These are phyloP conservation scores for Aphanomyces cochlioides DNA, from an alignment of 352 stramenopile genomes.

Conservation along the genomic window DNA sequence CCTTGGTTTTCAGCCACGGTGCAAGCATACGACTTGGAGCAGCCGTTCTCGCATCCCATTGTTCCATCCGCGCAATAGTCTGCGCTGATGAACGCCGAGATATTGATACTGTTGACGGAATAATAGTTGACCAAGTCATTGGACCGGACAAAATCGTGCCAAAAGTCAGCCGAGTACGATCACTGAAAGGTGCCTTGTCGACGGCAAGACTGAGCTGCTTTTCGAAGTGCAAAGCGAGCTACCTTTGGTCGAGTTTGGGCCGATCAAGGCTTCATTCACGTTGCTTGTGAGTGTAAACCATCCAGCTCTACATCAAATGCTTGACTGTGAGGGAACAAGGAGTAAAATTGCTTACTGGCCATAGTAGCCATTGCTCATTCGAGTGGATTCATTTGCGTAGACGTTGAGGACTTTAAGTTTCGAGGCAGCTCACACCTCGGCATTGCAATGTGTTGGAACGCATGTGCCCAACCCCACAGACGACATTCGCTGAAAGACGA, in stretches of 20 bases:
- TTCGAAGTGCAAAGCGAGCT: not conserved
- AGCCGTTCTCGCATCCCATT: constrained; percentile 48
- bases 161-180: constrained; percentile 41
- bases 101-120: constrained; percentile 13
- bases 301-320: constrained; percentile 32
- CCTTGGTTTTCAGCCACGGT: constrained; percentile 35
- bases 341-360: not conserved
- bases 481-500: not conserved
- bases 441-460: constrained; percentile 36
- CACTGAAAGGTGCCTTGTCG: constrained; percentile 7
- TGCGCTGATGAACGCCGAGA: not conserved
- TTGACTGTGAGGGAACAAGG: not conserved
- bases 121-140: constrained; percentile 40
- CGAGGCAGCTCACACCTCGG: constrained; percentile 48
- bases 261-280: constrained; percentile 27
- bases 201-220: not conserved
- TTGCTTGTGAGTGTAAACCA: constrained; percentile 50
- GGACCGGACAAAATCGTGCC: constrained; percentile 44
- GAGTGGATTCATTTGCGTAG: constrained; percentile 43
- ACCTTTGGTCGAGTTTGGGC: constrained; percentile 13
- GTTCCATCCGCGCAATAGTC: constrained; percentile 36
- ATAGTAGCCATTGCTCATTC: constrained; percentile 1
- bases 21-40: constrained; percentile 45
- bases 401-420: constrained; percentile 39
- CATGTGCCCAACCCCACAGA: not conserved